Evolutionary conservation across 768 basidiomycete genomes (phyloP).

Genomic region (Lentinus brumalis): DNA sequence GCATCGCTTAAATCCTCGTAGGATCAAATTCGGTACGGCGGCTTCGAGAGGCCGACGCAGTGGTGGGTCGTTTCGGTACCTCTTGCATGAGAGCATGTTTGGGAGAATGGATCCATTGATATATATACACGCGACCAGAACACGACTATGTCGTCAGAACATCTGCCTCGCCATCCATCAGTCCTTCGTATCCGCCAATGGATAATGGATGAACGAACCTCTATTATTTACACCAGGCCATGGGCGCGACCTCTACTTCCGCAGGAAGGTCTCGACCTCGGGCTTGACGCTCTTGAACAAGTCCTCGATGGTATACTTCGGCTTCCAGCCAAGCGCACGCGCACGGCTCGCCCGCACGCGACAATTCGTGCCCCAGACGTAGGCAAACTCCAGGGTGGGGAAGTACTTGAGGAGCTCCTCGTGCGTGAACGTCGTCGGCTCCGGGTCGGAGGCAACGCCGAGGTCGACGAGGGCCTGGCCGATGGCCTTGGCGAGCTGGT

Average conservation of each 20-base stretch:
- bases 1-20: no score
- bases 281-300: conserved; percentile 49
- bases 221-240: no score
- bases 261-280: conserved; percentile 39
- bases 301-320: conserved; percentile 48
- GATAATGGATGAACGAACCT: no score
- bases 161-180: no score
- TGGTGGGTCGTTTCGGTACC: no score
- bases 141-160: no score
- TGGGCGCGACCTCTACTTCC: neutral
- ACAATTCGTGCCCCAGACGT: conserved; percentile 26
- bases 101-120: no score
- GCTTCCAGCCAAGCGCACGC: conserved; percentile 53
- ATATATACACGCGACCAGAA: no score
- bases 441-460: conserved; percentile 33
- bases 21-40: no score
- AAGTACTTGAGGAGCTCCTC: conserved; percentile 45
- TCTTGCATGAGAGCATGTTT: no score
- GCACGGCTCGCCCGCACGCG: conserved; percentile 34
- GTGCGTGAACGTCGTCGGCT: conserved; percentile 46
- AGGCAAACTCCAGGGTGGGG: neutral
- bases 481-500: conserved; percentile 38
- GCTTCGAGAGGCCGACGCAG: no score
- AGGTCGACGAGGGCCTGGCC: conserved; percentile 37
- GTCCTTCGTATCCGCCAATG: no score